phyloP scores from a whole-genome alignment of 495 filamentous ascomycete species.

The Trichoderma virens region DNA sequence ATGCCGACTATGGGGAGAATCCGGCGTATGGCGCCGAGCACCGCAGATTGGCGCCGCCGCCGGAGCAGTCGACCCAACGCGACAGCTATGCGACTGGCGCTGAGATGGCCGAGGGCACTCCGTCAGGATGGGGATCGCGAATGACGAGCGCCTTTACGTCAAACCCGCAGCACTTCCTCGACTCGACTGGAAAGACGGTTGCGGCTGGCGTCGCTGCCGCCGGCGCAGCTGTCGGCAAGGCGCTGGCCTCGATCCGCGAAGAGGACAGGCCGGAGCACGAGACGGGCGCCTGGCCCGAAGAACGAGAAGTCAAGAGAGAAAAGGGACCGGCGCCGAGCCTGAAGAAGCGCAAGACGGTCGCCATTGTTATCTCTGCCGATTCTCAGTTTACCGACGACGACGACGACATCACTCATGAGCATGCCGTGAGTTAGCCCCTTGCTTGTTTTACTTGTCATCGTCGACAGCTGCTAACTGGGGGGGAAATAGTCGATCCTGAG shows the following conservation, averaged over 20 bases:
- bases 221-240: slow-evolving; percentile 68
- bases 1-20: slow-evolving; percentile 43
- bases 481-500: slow-evolving; percentile 73
- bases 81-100: slow-evolving; percentile 16
- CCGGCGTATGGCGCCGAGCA: slow-evolving; percentile 45
- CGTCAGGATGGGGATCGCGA: slow-evolving; percentile 60
- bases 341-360: slow-evolving; percentile 65
- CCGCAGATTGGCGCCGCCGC: slow-evolving; percentile 31
- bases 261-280: slow-evolving; percentile 77
- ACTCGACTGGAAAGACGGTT: slow-evolving; percentile 67
- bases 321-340: slow-evolving; percentile 15
- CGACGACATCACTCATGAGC: slow-evolving; percentile 58
- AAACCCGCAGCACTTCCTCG: slow-evolving; percentile 81
- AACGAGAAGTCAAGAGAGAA: slow-evolving; percentile 49
- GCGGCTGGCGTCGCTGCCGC: slow-evolving; percentile 75
- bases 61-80: background rate
- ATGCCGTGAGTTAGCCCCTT: slow-evolving; percentile 56
- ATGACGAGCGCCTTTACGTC: slow-evolving; percentile 82
- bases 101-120: slow-evolving; percentile 36
- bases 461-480: slow-evolving; percentile 14
- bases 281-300: slow-evolving; percentile 78
- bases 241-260: slow-evolving; percentile 77
- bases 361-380: slow-evolving; percentile 77
- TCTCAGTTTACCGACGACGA: slow-evolving; percentile 49
- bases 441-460: slow-evolving; percentile 10